Evolutionary conservation across 306 rosid genomes (phyloP).

Genomic region (Dicorynia guianensis): DNA sequence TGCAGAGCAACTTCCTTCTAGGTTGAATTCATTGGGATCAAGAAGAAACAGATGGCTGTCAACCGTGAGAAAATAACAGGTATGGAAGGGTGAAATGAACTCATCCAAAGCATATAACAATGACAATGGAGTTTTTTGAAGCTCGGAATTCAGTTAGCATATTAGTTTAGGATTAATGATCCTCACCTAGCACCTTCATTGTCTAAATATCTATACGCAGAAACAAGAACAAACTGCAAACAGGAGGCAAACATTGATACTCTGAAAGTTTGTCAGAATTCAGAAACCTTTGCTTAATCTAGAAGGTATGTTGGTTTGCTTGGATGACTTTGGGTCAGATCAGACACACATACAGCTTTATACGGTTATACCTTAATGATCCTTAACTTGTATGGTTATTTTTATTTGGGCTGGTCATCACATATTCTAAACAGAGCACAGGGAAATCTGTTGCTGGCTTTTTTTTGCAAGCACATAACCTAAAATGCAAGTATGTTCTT

Average conservation of each 20-base stretch:
- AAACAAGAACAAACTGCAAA: constrained; percentile 8
- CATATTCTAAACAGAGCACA: not conserved
- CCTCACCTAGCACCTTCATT: constrained; percentile 2
- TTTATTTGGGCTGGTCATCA: not conserved
- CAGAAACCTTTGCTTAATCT: constrained; percentile 48
- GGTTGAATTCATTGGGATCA: not conserved
- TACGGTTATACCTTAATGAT: constrained; percentile 36
- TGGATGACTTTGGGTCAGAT: constrained; percentile 27
- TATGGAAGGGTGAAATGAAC: not conserved
- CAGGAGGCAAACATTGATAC: constrained; percentile 46
- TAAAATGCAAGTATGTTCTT: too few species aligned
- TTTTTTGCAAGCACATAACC: too few species aligned
- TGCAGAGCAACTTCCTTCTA: constrained; percentile 22
- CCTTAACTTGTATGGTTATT: constrained; percentile 46
- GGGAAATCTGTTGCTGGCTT: too few species aligned
- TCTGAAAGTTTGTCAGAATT: constrained; percentile 33
- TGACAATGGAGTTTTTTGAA: not conserved
- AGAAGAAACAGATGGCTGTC: constrained; percentile 18
- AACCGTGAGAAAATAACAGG: constrained; percentile 10
- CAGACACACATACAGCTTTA: constrained; percentile 23
- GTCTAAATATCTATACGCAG: not conserved
- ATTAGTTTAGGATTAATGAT: constrained; percentile 31
- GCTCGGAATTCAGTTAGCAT: not conserved
- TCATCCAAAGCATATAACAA: not conserved
- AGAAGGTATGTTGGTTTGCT: constrained; percentile 15